A percentile compares a stretch with the other conserved stretches of the same genome.
Evolutionary conservation across 2,329 filamentous ascomycete genomes (phyloP).

Genomic region (Exophiala sp.): DNA sequence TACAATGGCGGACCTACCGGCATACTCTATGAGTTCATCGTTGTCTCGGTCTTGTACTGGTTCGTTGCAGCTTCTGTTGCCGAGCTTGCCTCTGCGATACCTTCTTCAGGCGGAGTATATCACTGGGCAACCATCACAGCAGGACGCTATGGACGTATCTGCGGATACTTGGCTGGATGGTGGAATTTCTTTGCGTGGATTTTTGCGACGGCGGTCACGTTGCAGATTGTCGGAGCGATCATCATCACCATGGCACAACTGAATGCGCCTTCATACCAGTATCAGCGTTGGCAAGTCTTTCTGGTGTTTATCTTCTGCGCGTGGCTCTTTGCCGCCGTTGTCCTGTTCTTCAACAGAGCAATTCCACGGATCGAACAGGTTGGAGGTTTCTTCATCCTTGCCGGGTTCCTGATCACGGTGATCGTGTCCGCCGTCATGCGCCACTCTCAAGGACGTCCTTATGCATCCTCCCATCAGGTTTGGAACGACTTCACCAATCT

Average conservation of each 20-base stretch:
- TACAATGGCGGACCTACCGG: constrained; percentile 59
- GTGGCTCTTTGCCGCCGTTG: constrained; percentile 13
- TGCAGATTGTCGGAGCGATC: constrained; percentile 42
- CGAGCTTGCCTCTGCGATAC: constrained; percentile 58
- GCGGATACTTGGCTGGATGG: constrained; percentile 45
- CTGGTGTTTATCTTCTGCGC: constrained; percentile 50
- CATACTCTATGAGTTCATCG: constrained; percentile 59
- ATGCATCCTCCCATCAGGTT: constrained; percentile 46
- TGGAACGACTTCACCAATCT: constrained; percentile 54
- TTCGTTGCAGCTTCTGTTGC: constrained; percentile 56
- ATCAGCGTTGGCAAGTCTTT: constrained; percentile 58
- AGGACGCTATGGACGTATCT: constrained; percentile 51
- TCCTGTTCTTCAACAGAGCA: constrained; percentile 45
- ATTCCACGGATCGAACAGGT: constrained; percentile 31
- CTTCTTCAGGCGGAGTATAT: constrained; percentile 57
- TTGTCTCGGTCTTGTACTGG: constrained; percentile 53
- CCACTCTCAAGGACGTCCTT: constrained; percentile 38
- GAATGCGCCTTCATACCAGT: constrained; percentile 3
- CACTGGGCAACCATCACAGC: constrained; percentile 59
- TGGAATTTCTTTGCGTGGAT: constrained; percentile 53
- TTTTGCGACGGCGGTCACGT: constrained; percentile 51
- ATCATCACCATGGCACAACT: constrained; percentile 42
- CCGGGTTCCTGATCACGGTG: constrained; percentile 46
- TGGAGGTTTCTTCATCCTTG: constrained; percentile 50
- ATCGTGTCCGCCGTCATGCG: constrained; percentile 34